Conservation (phyloP, 176 grass and related monocot genomes). For the Canna indica region DNA sequence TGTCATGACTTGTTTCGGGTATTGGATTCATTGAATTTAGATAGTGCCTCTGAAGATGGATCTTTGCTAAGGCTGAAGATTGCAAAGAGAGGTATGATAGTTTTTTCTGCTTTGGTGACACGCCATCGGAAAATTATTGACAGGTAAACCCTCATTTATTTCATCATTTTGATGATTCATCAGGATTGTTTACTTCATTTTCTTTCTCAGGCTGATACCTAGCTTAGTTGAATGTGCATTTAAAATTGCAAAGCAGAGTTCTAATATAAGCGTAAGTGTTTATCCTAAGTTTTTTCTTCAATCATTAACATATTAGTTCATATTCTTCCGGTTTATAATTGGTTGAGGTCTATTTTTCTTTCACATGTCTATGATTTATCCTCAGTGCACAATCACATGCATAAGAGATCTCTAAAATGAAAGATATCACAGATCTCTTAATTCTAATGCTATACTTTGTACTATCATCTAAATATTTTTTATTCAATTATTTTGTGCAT, state of each 20-base stretch:
- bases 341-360: too few species aligned
- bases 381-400: not conserved
- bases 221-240: slow-evolving; percentile 49
- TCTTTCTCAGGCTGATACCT: slow-evolving; percentile 58
- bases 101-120: slow-evolving; percentile 71
- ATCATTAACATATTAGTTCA: not conserved
- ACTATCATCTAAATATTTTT: not conserved
- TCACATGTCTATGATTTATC: too few species aligned
- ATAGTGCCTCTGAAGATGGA: slow-evolving; percentile 30
- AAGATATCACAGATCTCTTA: not conserved
- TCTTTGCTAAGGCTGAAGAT: slow-evolving; percentile 39
- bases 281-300: not conserved
- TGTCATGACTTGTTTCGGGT: slow-evolving; percentile 64
- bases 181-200: slow-evolving; percentile 25
- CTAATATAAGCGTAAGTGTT: slow-evolving; percentile 64
- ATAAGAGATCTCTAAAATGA: not conserved
- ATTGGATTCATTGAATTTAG: slow-evolving; percentile 63
- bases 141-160: slow-evolving; percentile 39
- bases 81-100: slow-evolving; percentile 82
- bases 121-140: slow-evolving; percentile 80
- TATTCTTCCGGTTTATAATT: not conserved
- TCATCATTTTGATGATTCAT: slow-evolving; percentile 23
- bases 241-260: slow-evolving; percentile 72
- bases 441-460: not conserved
- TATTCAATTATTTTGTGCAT: not conserved